These are phyloP conservation scores for Ettlia oleoabundans DNA, from an alignment of 139 green algal species.

Conservation along the genomic window DNA sequence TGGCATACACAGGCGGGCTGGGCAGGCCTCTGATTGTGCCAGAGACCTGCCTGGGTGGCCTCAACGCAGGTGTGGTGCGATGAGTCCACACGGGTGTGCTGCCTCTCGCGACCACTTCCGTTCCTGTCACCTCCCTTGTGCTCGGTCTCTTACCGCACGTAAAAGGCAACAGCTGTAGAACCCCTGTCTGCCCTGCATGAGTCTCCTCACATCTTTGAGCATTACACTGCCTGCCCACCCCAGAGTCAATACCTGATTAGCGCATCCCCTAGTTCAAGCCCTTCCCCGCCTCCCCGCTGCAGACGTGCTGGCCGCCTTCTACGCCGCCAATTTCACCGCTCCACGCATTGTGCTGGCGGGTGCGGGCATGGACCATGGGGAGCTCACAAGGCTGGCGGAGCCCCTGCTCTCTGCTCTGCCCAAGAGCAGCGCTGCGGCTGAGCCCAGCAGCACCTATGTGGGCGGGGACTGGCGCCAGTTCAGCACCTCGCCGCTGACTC, in stretches of 20 bases:
- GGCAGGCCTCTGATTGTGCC: slow-evolving; percentile 80
- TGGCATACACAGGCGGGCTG: slow-evolving; percentile 82
- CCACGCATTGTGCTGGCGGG: slow-evolving; percentile 86
- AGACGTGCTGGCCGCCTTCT: slow-evolving; percentile 72
- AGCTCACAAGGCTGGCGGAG: slow-evolving; percentile 71
- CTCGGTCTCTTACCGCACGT: no score
- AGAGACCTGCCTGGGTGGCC: slow-evolving; percentile 40
- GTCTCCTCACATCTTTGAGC: no score
- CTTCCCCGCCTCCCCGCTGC: slow-evolving; percentile 42
- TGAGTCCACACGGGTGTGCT: no score
- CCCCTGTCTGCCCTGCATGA: no score
- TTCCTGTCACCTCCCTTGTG: no score
- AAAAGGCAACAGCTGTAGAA: no score
- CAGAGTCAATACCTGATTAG: no score
- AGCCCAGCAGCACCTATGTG: slow-evolving; percentile 31
- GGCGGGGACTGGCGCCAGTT: slow-evolving; percentile 54
- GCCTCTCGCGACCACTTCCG: no score
- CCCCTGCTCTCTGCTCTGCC: slow-evolving; percentile 65
- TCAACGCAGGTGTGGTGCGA: slow-evolving; percentile 24
- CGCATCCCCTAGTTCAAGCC: neutral
- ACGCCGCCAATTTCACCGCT: slow-evolving; percentile 71
- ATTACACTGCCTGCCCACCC: no score
- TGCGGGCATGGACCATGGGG: slow-evolving; percentile 80
- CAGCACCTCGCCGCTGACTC: slow-evolving; percentile 46
- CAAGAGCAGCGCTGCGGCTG: neutral